These are phyloP conservation scores for Trichoderma asperelloides DNA, from an alignment of 495 filamentous ascomycete species.

Conservation along the genomic window DNA sequence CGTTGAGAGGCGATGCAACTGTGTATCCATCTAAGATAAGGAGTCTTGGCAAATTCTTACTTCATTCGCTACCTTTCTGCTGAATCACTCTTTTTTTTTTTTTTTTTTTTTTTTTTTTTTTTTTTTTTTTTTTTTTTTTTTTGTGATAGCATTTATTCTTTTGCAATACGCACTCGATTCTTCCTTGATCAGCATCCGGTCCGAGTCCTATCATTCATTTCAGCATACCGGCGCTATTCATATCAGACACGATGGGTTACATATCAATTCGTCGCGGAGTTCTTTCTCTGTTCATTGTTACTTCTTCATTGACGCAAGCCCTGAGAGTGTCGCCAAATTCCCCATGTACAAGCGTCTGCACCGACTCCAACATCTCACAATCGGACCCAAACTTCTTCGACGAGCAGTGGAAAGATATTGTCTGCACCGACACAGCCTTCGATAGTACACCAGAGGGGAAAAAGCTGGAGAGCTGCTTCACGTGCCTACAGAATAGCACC, in stretches of 20 bases:
- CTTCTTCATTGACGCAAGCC: slow-evolving; percentile 18
- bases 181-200: not conserved
- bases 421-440: slow-evolving; percentile 35
- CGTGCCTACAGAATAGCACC: slow-evolving; percentile 41
- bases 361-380: slow-evolving; percentile 30
- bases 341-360: slow-evolving; percentile 43
- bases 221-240: not conserved
- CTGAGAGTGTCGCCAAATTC: slow-evolving; percentile 44
- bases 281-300: slow-evolving; percentile 18
- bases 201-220: not conserved
- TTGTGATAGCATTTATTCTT: not conserved
- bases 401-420: slow-evolving; percentile 34
- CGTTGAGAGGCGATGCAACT: too few relatives aligned
- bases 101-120: too few relatives aligned
- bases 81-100: not conserved
- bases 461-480: slow-evolving; percentile 42
- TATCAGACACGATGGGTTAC: not conserved
- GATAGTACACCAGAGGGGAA: slow-evolving; percentile 23
- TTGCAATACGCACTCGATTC: not conserved
- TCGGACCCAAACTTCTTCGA: slow-evolving; percentile 38
- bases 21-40: too few relatives aligned
- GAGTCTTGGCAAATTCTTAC: not conserved
- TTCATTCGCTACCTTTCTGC: not conserved
- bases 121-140: not conserved
- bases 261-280: slow-evolving; percentile 9